Conservation (phyloP, 148 eudicot species). For the Persicaria tinctoria region DNA sequence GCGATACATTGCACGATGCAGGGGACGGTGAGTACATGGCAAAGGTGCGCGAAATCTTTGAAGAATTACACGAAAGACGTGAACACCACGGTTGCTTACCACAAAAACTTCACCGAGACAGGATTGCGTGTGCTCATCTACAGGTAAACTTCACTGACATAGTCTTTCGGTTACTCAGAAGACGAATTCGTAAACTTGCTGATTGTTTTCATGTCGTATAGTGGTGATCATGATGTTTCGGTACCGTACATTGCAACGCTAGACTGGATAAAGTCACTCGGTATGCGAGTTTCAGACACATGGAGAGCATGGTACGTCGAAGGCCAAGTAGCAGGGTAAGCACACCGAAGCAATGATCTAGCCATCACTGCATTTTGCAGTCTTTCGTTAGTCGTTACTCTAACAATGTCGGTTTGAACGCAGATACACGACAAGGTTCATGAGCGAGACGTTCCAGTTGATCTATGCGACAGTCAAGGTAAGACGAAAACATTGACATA, state of each 20-base stretch:
- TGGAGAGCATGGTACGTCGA: slow-evolving; percentile 33
- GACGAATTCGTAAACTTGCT: neutral
- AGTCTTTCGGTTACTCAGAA: neutral
- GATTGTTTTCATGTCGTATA: neutral
- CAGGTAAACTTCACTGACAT: slow-evolving; percentile 14
- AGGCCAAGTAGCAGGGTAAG: slow-evolving; percentile 31
- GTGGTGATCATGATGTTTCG: slow-evolving; percentile 28
- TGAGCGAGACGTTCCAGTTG: slow-evolving; percentile 16
- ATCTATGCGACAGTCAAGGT: slow-evolving; percentile 33
- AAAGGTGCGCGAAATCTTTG: too few relatives aligned
- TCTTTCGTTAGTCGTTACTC: neutral
- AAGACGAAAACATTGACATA: neutral
- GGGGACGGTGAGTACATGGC: too few relatives aligned
- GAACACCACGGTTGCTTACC: slow-evolving; percentile 19
- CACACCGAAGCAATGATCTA: neutral
- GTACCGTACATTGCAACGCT: slow-evolving; percentile 23
- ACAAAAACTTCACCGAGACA: slow-evolving; percentile 18
- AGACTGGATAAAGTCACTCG: slow-evolving; percentile 19
- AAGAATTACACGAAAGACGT: neutral
- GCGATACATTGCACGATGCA: too few relatives aligned
- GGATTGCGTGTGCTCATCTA: slow-evolving; percentile 22
- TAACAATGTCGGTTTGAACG: neutral
- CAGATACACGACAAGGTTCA: slow-evolving; percentile 22
- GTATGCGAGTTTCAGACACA: slow-evolving; percentile 12
- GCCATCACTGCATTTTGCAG: neutral